Percentiles rank a stretch among this genome's conserved stretches.
Evolutionary conservation across 176 grass and related monocot genomes (phyloP).

Genomic region (Otatea glauca): DNA sequence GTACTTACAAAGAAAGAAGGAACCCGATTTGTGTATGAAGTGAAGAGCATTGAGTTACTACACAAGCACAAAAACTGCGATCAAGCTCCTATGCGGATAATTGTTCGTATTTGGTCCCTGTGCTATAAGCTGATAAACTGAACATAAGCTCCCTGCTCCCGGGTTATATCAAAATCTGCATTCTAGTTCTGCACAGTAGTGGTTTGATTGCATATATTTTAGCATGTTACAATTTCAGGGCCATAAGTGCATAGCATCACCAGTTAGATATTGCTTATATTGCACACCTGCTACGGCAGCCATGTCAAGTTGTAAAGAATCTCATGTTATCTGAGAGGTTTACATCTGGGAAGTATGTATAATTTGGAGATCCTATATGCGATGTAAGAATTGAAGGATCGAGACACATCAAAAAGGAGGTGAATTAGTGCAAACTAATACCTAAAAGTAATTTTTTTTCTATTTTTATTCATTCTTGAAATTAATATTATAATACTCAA

Average conservation of each 20-base stretch:
- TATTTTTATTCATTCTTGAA: too few species aligned
- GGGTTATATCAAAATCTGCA: not conserved
- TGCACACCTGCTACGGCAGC: not conserved
- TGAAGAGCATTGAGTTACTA: not conserved
- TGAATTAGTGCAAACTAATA: too few species aligned
- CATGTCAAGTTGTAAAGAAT: conserved; percentile 19
- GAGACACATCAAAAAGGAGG: too few species aligned
- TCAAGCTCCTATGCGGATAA: too few species aligned
- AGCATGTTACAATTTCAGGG: conserved; percentile 22
- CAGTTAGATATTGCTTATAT: not conserved
- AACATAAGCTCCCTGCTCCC: too few species aligned
- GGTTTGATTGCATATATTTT: conserved; percentile 1
- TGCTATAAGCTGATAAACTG: conserved; percentile 10
- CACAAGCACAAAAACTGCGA: too few species aligned
- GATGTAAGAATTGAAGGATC: not conserved
- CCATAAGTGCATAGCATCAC: not conserved
- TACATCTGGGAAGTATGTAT: conserved; percentile 6
- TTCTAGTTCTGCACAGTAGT: not conserved
- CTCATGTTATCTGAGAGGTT: not conserved
- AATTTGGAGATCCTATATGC: conserved; percentile 15
- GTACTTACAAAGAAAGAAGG: not conserved
- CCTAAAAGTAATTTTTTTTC: too few species aligned
- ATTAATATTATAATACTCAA: too few species aligned
- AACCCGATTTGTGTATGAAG: not conserved
- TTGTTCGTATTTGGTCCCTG: not conserved